Evolutionary conservation across 2,329 filamentous ascomycete genomes (phyloP).

Genomic region (Calonectria fujianensis): DNA sequence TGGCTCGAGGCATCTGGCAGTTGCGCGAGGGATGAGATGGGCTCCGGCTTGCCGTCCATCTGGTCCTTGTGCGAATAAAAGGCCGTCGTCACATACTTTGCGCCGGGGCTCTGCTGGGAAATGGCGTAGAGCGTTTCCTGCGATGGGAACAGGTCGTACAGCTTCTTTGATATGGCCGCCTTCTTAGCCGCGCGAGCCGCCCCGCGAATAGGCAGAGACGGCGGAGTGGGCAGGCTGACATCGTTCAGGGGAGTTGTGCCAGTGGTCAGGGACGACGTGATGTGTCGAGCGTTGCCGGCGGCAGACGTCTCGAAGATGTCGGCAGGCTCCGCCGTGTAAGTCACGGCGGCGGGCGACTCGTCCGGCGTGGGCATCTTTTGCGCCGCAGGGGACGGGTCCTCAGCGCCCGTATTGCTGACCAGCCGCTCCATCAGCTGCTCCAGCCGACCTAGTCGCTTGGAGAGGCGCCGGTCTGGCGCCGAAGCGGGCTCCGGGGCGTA

Average conservation of each 20-base stretch:
- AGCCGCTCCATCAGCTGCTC: constrained; percentile 69
- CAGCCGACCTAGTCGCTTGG: constrained; percentile 66
- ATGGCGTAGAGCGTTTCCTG: constrained; percentile 49
- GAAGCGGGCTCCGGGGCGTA: constrained; percentile 60
- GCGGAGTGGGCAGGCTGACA: constrained; percentile 27
- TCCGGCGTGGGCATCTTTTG: constrained; percentile 43
- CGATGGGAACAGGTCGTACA: constrained; percentile 51
- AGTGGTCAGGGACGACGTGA: constrained; percentile 40
- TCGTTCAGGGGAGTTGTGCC: constrained; percentile 27
- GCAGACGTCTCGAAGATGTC: constrained; percentile 49
- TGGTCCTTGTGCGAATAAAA: constrained; percentile 57
- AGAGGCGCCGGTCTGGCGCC: constrained; percentile 61
- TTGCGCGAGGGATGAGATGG: constrained; percentile 51
- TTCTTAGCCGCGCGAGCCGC: constrained; percentile 41
- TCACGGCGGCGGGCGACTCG: constrained; percentile 42
- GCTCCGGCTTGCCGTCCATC: constrained; percentile 58
- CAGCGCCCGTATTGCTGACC: constrained; percentile 58
- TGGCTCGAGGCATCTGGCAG: constrained; percentile 65
- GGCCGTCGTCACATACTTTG: constrained; percentile 53
- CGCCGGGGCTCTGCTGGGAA: constrained; percentile 51
- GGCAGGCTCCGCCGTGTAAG: constrained; percentile 45
- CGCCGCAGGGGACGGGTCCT: neutral
- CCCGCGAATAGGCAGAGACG: constrained; percentile 1
- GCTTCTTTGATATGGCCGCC: constrained; percentile 41
- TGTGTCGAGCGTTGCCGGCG: constrained; percentile 48